Conservation (phyloP, 2,329 filamentous ascomycete genomes). For the Aschersonia sp. region DNA sequence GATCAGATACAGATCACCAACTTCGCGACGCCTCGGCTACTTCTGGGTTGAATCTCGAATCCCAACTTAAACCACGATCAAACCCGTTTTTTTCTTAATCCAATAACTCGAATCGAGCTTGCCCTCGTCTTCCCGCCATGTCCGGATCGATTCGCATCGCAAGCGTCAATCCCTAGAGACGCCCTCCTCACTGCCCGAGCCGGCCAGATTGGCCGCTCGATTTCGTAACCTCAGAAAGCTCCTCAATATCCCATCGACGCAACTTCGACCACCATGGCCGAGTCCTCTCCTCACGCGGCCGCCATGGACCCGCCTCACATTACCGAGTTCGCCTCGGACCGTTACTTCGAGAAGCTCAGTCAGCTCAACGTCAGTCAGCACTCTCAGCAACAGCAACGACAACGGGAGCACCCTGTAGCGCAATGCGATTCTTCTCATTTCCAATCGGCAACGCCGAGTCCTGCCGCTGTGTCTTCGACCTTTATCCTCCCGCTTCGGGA, state of each 20-base stretch:
- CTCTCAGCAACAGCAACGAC: slow-evolving; percentile 21
- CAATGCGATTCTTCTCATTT: background rate
- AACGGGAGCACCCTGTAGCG: background rate
- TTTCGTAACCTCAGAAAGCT: background rate
- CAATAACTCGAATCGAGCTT: too few species aligned
- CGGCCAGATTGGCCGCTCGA: slow-evolving; percentile 13
- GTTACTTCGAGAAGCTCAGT: slow-evolving; percentile 47
- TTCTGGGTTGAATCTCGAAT: too few species aligned
- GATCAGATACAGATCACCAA: too few species aligned
- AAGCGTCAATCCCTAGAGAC: slow-evolving; percentile 17
- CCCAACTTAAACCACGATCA: too few species aligned
- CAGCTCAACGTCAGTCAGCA: slow-evolving; percentile 33
- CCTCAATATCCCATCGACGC: background rate
- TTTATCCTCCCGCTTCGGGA: slow-evolving; percentile 37
- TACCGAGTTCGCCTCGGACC: slow-evolving; percentile 52
- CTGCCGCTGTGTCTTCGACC: slow-evolving; percentile 18
- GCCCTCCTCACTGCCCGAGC: slow-evolving; percentile 11
- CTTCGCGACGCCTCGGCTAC: too few species aligned
- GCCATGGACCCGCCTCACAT: slow-evolving; percentile 48
- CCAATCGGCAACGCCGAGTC: slow-evolving; percentile 6
- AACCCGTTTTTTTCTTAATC: too few species aligned
- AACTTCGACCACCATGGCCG: slow-evolving; percentile 15
- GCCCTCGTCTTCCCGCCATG: slow-evolving; percentile 11
- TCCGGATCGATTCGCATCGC: slow-evolving; percentile 9
- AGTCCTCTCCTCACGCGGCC: slow-evolving; percentile 12